Evolutionary conservation across 176 grass and related monocot genomes (phyloP).

Genomic region (Alloteropsis semialata): DNA sequence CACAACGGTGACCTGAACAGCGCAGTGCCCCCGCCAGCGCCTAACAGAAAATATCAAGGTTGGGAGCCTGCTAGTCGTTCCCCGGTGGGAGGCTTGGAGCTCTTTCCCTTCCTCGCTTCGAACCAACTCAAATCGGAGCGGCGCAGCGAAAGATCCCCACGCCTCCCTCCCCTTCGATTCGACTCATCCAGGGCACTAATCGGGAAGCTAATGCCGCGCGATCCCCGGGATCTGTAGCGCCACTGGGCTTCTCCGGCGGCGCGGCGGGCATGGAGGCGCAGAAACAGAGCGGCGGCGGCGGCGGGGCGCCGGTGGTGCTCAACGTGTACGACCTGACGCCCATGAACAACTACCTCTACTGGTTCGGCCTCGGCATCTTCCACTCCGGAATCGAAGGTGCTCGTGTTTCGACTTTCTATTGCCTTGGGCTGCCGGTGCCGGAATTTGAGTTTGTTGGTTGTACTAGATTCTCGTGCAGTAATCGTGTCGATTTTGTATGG

Average conservation of each 20-base stretch:
- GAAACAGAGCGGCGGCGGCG: constrained; percentile 32
- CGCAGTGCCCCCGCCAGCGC: neutral
- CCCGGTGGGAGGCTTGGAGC: neutral
- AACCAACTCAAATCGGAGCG: constrained; percentile 24
- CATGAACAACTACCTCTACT: constrained; percentile 71
- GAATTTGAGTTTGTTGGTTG: neutral
- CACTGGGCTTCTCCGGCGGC: neutral
- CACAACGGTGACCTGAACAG: accelerated
- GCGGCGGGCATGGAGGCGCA: constrained; percentile 7
- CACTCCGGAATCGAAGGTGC: constrained; percentile 82
- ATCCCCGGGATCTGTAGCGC: constrained; percentile 23
- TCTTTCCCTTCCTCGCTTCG: constrained; percentile 10
- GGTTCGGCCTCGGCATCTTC: constrained; percentile 70
- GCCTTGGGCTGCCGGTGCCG: neutral
- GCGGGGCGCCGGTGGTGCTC: constrained; percentile 42
- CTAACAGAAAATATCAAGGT: neutral
- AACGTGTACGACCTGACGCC: constrained; percentile 79
- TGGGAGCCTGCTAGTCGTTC: neutral
- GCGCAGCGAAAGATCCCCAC: neutral
- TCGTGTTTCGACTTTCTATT: neutral
- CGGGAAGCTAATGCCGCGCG: constrained; percentile 20
- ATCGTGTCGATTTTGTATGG: neutral
- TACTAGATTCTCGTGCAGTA: neutral
- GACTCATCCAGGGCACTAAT: neutral
- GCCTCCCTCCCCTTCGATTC: neutral